A percentile compares a stretch with the other conserved stretches of the same genome.
Conservation (phyloP, 2,329 filamentous ascomycete species). For the Apiospora aurea region DNA sequence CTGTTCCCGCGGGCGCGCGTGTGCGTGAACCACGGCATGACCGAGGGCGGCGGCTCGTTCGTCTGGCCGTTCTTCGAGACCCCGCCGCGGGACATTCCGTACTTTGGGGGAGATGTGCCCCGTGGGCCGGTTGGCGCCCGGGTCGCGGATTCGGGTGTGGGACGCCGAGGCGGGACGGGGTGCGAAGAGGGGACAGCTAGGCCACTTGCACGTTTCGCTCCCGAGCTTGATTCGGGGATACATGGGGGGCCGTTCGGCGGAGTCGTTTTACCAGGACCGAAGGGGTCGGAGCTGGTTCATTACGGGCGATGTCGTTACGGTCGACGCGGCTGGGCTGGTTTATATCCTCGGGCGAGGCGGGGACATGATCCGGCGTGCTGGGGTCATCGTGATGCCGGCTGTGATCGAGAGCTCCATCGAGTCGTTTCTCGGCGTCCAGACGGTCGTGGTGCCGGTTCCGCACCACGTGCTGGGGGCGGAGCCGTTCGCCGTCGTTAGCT, state of each 20-base stretch:
- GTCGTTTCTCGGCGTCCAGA: not conserved
- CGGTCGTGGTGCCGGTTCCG: not conserved
- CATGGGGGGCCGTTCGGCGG: too few relatives aligned
- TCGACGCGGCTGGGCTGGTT: slow-evolving; percentile 25
- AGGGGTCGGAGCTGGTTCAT: slow-evolving; percentile 25
- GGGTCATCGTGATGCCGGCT: not conserved
- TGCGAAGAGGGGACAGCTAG: too few relatives aligned
- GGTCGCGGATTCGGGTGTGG: too few relatives aligned
- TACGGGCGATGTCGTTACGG: slow-evolving; percentile 27
- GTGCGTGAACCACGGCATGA: slow-evolving; percentile 30
- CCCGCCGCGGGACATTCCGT: slow-evolving; percentile 21
- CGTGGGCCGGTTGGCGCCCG: too few relatives aligned
- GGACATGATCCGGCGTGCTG: too few relatives aligned
- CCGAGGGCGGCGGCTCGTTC: slow-evolving; percentile 28
- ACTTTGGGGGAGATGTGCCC: not conserved
- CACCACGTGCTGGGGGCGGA: not conserved
- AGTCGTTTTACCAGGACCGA: not conserved
- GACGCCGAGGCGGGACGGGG: too few relatives aligned
- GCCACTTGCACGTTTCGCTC: too few relatives aligned
- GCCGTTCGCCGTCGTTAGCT: not conserved
- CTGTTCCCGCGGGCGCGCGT: slow-evolving; percentile 28
- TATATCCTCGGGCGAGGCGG: slow-evolving; percentile 26
- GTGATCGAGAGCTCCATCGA: not conserved
- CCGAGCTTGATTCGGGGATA: too few relatives aligned
- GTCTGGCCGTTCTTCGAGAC: slow-evolving; percentile 27